Percentiles rank a stretch among this genome's conserved stretches.
Conservation (phyloP, 177 flowering plant species). For the Vitis hybrid region DNA sequence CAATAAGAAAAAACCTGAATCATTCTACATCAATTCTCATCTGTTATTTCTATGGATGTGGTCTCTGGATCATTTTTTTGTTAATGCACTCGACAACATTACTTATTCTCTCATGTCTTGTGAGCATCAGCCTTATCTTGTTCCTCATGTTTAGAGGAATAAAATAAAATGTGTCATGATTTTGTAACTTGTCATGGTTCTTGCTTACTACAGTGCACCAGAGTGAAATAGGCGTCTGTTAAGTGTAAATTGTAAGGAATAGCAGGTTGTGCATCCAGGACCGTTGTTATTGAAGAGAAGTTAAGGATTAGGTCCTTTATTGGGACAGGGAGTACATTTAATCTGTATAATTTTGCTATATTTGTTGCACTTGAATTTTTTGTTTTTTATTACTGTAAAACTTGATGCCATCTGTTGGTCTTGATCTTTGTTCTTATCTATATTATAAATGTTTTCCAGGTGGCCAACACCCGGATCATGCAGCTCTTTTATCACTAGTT, state of each 20-base stretch:
- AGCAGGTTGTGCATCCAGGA: neutral
- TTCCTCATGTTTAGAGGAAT: neutral
- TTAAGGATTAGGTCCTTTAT: neutral
- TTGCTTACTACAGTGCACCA: neutral
- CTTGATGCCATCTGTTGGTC: neutral
- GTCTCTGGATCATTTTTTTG: neutral
- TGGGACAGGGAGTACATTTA: neutral
- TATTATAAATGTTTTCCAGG: conserved; percentile 28
- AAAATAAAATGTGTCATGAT: neutral
- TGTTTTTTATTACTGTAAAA: neutral
- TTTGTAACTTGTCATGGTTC: neutral
- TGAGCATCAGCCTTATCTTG: neutral
- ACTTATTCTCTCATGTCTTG: neutral
- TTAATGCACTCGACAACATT: neutral
- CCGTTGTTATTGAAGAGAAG: neutral
- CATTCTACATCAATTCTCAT: neutral
- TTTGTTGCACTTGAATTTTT: neutral
- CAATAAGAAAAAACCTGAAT: no score
- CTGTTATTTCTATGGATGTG: neutral
- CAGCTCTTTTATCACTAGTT: conserved; percentile 31
- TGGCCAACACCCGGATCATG: conserved; percentile 33
- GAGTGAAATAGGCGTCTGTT: neutral
- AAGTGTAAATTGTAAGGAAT: neutral
- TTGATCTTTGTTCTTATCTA: neutral
- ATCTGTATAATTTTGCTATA: neutral